These are phyloP conservation scores for Pulchroboletus neoregius DNA, from an alignment of 1,284 basidiomycete species.

Conservation along the genomic window DNA sequence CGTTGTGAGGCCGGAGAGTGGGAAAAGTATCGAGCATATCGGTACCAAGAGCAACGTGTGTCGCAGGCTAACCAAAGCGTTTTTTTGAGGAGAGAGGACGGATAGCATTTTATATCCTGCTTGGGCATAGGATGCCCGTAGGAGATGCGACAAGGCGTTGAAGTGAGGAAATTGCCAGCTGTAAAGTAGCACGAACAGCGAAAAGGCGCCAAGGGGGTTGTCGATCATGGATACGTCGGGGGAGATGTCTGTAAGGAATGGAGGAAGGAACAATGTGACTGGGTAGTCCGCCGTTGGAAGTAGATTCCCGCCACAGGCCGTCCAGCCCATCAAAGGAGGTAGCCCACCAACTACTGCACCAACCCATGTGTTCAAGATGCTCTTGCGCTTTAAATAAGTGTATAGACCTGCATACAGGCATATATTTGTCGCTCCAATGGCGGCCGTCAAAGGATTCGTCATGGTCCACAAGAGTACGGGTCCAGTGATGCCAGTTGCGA, in stretches of 20 bases:
- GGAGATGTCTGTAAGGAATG: conserved; percentile 37
- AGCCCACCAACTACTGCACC: conserved; percentile 90
- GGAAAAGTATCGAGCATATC: conserved; percentile 77
- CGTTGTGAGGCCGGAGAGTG: conserved; percentile 83
- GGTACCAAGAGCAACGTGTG: conserved; percentile 81
- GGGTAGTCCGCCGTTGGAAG: conserved; percentile 62
- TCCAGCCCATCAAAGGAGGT: conserved; percentile 98
- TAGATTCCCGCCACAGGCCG: conserved; percentile 84
- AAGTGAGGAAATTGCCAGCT: conserved; percentile 99
- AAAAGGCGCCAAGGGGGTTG: conserved; percentile 74
- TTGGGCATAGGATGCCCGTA: conserved; percentile 87
- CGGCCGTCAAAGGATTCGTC: conserved; percentile 86
- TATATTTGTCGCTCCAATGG: conserved; percentile 83
- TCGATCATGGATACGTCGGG: conserved; percentile 52
- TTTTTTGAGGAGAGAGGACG: conserved; percentile 76
- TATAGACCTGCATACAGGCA: conserved; percentile 89
- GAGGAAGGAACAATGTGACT: conserved; percentile 55
- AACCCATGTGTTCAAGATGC: conserved; percentile 92
- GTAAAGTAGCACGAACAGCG: conserved; percentile 81
- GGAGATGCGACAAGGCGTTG: conserved; percentile 87
- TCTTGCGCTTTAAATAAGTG: conserved; percentile 91
- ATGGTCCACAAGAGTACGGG: conserved; percentile 77
- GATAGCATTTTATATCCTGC: conserved; percentile 95
- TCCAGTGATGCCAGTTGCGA: conserved; percentile 72
- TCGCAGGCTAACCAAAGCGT: conserved; percentile 82